Evolutionary conservation across 495 filamentous ascomycete species (phyloP), one percentile per base, ranked within the genome.

Genomic region (Halenospora varia): DNA sequence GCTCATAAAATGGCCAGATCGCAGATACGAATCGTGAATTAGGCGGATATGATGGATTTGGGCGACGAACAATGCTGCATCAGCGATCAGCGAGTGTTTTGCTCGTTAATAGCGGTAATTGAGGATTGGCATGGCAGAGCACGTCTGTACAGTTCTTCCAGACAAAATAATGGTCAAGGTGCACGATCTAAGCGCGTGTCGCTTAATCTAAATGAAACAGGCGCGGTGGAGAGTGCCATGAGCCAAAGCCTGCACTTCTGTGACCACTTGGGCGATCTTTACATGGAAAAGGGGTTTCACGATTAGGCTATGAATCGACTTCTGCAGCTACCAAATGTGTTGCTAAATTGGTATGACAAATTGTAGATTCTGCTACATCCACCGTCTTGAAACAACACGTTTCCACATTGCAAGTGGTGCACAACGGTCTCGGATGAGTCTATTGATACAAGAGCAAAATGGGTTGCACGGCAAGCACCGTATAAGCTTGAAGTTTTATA

Each of bases 1-100:
- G 18, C 51, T 42, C 25, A 44, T 45, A 41, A 11, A 51, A 26
- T 17, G 25, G 57, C 59, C 59, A 62, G 49, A 42, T 42, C 48
- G 10, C n/a, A 41, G 42, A 57, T 42, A 41, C 25, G 40, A 18
- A 35, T 35, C 17, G 53, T 51, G 48, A 41, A 22, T 6, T 45
- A 20, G 22, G 24, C 3, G 24, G 40, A 23, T 20, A 1, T 29
- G 42, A 45, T n/a, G 11, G 42, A n/a, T n/a, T 45, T 6, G 42
- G 42, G 42, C 20, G 23, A 51, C 44, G 48, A 47, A 51, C 17
- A 9, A 42, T 23, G 10, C 41, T 19, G 51, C 56, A 59, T 59
- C 40, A 47, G 24, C 20, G 11, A 48, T 44, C 17, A 42, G 23
- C 25, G 41, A 13, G 13, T 35, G 29, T 4, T 35, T 45, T 45